Conservation (phyloP, 1,284 basidiomycete species). For the Kwoniella shivajii region DNA sequence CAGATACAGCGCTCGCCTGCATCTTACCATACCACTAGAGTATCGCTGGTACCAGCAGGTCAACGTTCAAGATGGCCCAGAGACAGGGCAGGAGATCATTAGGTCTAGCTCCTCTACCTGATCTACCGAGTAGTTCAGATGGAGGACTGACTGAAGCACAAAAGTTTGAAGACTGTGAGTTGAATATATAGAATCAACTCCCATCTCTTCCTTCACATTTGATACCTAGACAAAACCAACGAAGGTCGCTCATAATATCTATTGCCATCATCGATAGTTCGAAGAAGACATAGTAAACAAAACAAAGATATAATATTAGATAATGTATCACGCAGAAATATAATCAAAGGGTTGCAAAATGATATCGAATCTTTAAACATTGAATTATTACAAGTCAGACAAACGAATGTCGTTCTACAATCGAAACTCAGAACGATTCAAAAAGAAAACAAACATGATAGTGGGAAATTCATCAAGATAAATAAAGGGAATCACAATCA, state of each 20-base stretch:
- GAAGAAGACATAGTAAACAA: slow-evolving; percentile 39
- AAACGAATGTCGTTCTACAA: slow-evolving; percentile 25
- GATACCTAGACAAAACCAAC: not conserved
- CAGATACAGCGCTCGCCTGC: too few relatives aligned
- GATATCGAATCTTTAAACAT: slow-evolving; percentile 31
- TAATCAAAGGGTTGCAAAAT: slow-evolving; percentile 33
- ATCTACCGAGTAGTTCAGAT: not conserved
- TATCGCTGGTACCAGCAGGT: too few relatives aligned
- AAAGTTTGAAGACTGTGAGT: slow-evolving; percentile 29
- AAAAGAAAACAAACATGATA: slow-evolving; percentile 9
- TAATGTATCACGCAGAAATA: slow-evolving; percentile 33
- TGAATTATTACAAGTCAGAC: slow-evolving; percentile 31
- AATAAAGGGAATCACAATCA: slow-evolving; percentile 15
- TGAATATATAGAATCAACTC: not conserved
- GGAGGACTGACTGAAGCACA: slow-evolving; percentile 12
- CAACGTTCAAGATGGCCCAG: slow-evolving; percentile 18
- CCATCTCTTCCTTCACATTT: not conserved
- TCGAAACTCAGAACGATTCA: slow-evolving; percentile 26
- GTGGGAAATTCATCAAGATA: not conserved
- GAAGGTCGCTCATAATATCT: not conserved
- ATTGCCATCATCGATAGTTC: slow-evolving; percentile 30
- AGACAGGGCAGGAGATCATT: slow-evolving; percentile 21
- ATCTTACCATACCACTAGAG: too few relatives aligned
- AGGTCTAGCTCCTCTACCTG: slow-evolving; percentile 14
- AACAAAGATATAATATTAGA: slow-evolving; percentile 46